Evolutionary conservation across 1,284 basidiomycete species (phyloP), one percentile per base, ranked within the genome.

Genomic region (Puccinia brachypodii): DNA sequence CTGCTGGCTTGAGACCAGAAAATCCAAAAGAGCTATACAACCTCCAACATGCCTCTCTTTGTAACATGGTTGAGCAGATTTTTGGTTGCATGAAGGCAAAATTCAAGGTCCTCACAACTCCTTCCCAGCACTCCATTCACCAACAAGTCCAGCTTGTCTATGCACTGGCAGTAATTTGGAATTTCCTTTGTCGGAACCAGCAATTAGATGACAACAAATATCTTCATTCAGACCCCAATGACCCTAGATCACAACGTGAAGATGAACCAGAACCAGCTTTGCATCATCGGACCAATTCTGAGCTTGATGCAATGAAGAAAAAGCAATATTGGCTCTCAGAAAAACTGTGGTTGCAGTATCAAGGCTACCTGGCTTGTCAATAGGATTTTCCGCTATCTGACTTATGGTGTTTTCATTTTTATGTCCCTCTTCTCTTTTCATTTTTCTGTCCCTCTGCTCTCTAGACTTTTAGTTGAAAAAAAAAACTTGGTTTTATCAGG

Each of bases 1-100:
- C 13, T 2, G 71, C 71, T 14, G 31, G 50, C 3, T n/a, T 31
- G 33, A 64, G 56, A 7, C 58, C 74, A 1, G 3, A 25, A 3
- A 64, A 0, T 36, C n/a, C 40, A 14, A 36, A 75, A 36, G 72
- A 75, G 14, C 0, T 75, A 14, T 75, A 33, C 36, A 75, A 76
- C 40, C n/a, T 64, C 8, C 56, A 40, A 47, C 60, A 76, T 66
- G 58, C 75, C 6, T n/a, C 40, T 16, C 28, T 76, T 3, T n/a
- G 58, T 9, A 66, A 76, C 33, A 2, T 44, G 25, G 60, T 76
- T 44, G 58, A 66, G 33, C 22, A 28, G 3, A n/a, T 73, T 0
- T 73, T n/a, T n/a, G n/a, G 58, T 25, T 31, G 19, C 28, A 22
- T 62, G 58, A 62, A 62, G 25, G 9, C 28, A n/a, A 73, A 73